A percentile compares a stretch with the other conserved stretches of the same genome.
These are phyloP conservation scores for Clathrospora elynae DNA, from an alignment of 2,329 filamentous ascomycete genomes.

Conservation along the genomic window DNA sequence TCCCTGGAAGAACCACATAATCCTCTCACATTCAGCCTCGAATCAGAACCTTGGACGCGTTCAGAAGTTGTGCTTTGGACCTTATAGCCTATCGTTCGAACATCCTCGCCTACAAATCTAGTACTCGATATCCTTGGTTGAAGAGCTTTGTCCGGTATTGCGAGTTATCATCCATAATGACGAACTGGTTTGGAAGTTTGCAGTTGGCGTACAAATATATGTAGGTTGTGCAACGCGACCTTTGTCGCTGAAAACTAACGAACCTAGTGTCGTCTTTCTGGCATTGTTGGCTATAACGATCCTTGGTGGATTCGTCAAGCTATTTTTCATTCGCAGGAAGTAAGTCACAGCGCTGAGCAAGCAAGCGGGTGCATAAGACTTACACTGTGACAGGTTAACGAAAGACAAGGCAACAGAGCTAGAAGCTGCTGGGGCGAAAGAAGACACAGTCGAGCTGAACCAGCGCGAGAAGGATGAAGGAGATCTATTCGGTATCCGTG, in stretches of 20 bases:
- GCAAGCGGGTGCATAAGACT: slow-evolving; percentile 12
- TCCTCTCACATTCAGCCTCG: neutral
- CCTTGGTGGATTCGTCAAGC: slow-evolving; percentile 42
- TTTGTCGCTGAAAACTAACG: slow-evolving; percentile 4
- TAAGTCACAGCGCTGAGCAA: slow-evolving; percentile 34
- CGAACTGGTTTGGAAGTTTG: slow-evolving; percentile 43
- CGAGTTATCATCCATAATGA: slow-evolving; percentile 8
- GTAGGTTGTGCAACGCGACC: slow-evolving; percentile 24
- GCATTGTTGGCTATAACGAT: slow-evolving; percentile 40
- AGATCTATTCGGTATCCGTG: slow-evolving; percentile 49
- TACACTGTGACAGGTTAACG: slow-evolving; percentile 33
- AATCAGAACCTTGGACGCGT: neutral
- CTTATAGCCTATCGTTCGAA: neutral
- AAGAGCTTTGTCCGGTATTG: neutral
- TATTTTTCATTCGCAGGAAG: slow-evolving; percentile 45
- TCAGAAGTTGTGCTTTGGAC: neutral
- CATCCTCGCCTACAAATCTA: neutral
- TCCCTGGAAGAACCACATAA: slow-evolving; percentile 5
- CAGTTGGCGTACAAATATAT: slow-evolving; percentile 47
- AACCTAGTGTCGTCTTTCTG: slow-evolving; percentile 43
- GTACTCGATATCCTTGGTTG: neutral
- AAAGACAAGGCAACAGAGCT: slow-evolving; percentile 36
- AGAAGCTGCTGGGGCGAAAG: slow-evolving; percentile 32
- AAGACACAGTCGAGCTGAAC: slow-evolving; percentile 45
- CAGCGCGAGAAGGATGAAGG: slow-evolving; percentile 47